These are phyloP conservation scores for Suhomyces pyralidae DNA, from an alignment of 805 yeast species.

Conservation along the genomic window DNA sequence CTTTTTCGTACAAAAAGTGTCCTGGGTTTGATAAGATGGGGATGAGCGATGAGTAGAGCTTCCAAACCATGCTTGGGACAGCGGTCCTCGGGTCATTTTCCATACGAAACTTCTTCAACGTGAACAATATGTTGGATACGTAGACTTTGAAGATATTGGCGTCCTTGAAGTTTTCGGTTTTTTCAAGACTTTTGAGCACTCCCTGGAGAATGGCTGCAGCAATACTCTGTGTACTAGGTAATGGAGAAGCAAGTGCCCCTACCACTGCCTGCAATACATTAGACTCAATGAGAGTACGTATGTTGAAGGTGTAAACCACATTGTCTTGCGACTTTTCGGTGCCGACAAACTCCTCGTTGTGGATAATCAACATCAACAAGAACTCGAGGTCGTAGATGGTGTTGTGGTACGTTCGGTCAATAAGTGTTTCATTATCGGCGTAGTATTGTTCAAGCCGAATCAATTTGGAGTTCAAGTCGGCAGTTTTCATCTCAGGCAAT, in stretches of 20 bases:
- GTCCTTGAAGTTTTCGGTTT: constrained; percentile 49
- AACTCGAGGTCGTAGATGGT: constrained; percentile 69
- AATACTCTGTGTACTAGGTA: constrained; percentile 26
- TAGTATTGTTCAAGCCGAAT: constrained; percentile 25
- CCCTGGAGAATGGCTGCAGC: constrained; percentile 45
- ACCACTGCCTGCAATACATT: constrained; percentile 51
- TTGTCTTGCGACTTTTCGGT: constrained; percentile 22
- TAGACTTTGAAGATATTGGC: constrained; percentile 52
- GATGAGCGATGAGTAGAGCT: constrained; percentile 52
- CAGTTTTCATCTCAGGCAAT: neutral
- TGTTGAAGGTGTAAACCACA: constrained; percentile 39
- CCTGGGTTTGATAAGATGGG: constrained; percentile 65
- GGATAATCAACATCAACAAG: constrained; percentile 55
- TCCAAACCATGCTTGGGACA: constrained; percentile 51
- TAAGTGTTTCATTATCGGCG: constrained; percentile 12
- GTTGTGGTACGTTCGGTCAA: constrained; percentile 20
- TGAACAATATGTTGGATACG: constrained; percentile 45
- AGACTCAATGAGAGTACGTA: constrained; percentile 57
- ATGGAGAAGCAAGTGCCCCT: constrained; percentile 41
- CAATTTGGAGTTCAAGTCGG: constrained; percentile 12
- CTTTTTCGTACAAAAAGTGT: constrained; percentile 70
- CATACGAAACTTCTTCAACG: constrained; percentile 17
- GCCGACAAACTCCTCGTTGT: constrained; percentile 60
- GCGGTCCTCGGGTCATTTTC: constrained; percentile 9
- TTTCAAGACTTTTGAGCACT: constrained; percentile 40